These are phyloP conservation scores for Trichoderma atroviride DNA, from an alignment of 2,329 filamentous ascomycete genomes.

Conservation along the genomic window DNA sequence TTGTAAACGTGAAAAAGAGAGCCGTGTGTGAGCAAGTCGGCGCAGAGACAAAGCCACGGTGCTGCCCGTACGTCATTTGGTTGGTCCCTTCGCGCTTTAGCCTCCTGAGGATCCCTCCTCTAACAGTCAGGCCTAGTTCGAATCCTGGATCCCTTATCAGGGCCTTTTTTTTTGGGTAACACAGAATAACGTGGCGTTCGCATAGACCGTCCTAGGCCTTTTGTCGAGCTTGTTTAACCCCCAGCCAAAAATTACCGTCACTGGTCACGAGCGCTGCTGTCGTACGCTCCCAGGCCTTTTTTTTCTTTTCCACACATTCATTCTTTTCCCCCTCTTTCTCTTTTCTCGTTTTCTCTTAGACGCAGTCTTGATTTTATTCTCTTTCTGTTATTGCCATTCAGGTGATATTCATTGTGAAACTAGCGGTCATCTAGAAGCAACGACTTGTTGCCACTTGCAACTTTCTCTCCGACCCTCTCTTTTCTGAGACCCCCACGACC, in stretches of 20 bases:
- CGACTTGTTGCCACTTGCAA: not conserved
- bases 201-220: not conserved
- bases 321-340: not conserved
- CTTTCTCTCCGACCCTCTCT: not conserved
- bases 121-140: not conserved
- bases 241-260: not conserved
- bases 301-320: not conserved
- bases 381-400: not conserved
- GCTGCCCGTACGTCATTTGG: slow-evolving; percentile 1
- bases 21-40: not conserved
- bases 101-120: not conserved
- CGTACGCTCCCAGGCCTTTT: slow-evolving; percentile 8
- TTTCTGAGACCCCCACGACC: slow-evolving; percentile 8
- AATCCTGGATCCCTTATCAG: slow-evolving; percentile 12
- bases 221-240: not conserved
- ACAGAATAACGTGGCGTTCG: slow-evolving; percentile 21
- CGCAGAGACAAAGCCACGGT: not conserved
- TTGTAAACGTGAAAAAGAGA: not conserved
- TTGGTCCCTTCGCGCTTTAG: not conserved
- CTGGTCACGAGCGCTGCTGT: slow-evolving; percentile 17
- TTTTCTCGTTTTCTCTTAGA: not conserved
- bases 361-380: not conserved
- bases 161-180: not conserved
- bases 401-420: not conserved
- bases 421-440: not conserved